Evolutionary conservation across 306 rosid species (phyloP), one percentile per base, ranked within the genome.

Genomic region (Vigna hirtella): DNA sequence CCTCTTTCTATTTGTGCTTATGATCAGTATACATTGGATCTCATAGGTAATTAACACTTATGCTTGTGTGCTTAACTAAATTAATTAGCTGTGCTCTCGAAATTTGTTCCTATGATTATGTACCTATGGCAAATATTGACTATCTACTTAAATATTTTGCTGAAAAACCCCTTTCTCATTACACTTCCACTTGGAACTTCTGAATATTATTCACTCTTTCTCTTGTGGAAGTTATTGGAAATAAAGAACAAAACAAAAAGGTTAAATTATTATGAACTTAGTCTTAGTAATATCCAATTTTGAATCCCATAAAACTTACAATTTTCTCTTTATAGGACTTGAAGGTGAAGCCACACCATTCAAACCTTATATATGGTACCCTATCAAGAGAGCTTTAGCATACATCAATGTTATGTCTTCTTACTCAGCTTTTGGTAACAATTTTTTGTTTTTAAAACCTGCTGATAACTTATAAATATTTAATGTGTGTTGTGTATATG

Each of bases 1-100:
- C 94, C 96, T 81, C 96, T 96, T 24, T 64, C 72, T 17, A 67
- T 86, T 74, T 96, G 98, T 68, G 93, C 94, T 3, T 91, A 90
- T 74, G 90, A 88, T 77, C 91, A 91, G 6, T 90, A 89, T 62
- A 86, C 91, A 40, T 93, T 93, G 81, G 98, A 96, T 53, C 70
- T 93, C 56, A 89, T 91, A 26, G 3, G 28, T 50, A 93, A 96
- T 93, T 45, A 62, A 55, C 43, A 4, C 72, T 70, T 50, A 6
- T 51, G 15, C 17, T n/a, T 49, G 4, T 40, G 34, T 38, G 30
- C 36, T 16, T 38, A 11, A 55, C 7, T 45, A 16, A 40, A 26
- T 24, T 56, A 11, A 56, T 9, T 20, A 18, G 28, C 5, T 56
- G 16, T 57, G 64, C 36, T 36, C 24, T 15, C 24, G 8, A 57